Conservation (phyloP, 2,329 filamentous ascomycete species). For the Phialophora chinensis region DNA sequence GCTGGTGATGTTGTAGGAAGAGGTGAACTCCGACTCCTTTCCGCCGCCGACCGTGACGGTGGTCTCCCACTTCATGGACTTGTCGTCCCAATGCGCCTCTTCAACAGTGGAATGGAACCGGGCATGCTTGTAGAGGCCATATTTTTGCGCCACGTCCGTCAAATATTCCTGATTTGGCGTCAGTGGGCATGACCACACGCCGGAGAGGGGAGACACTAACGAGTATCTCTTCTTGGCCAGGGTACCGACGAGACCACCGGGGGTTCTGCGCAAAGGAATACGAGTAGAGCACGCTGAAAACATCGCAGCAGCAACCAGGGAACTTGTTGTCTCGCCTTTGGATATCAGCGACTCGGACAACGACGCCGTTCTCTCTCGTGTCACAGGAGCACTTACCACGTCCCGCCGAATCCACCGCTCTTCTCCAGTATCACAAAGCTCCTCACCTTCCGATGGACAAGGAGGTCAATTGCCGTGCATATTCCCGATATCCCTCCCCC, state of each 20-base stretch:
- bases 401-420: constrained; percentile 55
- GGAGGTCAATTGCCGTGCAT: constrained; percentile 55
- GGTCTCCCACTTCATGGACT: constrained; percentile 59
- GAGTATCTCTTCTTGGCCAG: constrained; percentile 65
- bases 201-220: constrained; percentile 40
- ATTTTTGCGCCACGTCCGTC: constrained; percentile 42
- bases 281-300: constrained; percentile 62
- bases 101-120: constrained; percentile 64
- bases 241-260: constrained; percentile 63
- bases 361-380: not conserved
- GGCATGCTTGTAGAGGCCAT: constrained; percentile 59
- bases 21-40: constrained; percentile 64
- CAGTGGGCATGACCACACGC: constrained; percentile 6
- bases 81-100: constrained; percentile 62
- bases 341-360: not conserved
- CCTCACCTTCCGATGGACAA: constrained; percentile 56
- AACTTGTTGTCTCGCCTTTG: constrained; percentile 41
- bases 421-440: constrained; percentile 65
- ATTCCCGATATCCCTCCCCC: constrained; percentile 60
- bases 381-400: constrained; percentile 24
- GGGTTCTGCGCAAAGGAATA: constrained; percentile 67
- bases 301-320: constrained; percentile 60
- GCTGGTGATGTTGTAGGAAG: constrained; percentile 59
- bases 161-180: constrained; percentile 55
- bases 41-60: constrained; percentile 57